phyloP scores from a whole-genome alignment of 371 early-diverging fungal genomes.

The Mortierella sp. region DNA sequence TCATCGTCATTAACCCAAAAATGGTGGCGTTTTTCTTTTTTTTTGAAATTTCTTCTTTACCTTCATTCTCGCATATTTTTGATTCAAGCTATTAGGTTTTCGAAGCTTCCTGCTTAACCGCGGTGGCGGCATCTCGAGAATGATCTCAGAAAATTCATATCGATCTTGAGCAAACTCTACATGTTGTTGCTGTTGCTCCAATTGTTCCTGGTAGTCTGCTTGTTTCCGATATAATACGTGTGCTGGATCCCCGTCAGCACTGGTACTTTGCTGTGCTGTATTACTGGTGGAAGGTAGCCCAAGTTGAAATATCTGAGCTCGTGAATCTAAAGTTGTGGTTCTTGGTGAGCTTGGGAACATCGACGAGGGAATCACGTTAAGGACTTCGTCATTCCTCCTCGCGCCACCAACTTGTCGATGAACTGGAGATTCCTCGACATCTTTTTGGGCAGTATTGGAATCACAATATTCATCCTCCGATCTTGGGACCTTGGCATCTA shows the following conservation, averaged over 20 bases:
- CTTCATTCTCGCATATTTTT: conserved; percentile 4
- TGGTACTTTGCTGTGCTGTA: neutral
- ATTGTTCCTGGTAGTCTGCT: neutral
- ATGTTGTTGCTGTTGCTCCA: neutral
- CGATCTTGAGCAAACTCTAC: neutral
- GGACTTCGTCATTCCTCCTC: neutral
- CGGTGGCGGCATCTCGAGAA: neutral
- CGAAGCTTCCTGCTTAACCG: neutral
- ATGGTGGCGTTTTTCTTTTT: neutral
- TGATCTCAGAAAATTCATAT: neutral
- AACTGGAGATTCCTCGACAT: neutral
- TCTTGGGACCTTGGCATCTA: neutral
- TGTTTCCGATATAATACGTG: neutral
- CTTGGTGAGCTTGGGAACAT: neutral
- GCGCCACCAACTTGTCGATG: neutral
- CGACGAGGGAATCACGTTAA: neutral
- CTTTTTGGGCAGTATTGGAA: neutral
- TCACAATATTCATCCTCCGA: neutral
- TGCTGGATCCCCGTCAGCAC: neutral
- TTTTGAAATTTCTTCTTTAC: neutral
- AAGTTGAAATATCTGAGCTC: neutral
- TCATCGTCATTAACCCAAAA: neutral
- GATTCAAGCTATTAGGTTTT: neutral
- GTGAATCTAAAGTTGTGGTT: neutral
- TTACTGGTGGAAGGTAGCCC: neutral